Evolutionary conservation across 805 yeast species (phyloP), one percentile per base, ranked within the genome.

Genomic region (Clavispora asparagi): DNA sequence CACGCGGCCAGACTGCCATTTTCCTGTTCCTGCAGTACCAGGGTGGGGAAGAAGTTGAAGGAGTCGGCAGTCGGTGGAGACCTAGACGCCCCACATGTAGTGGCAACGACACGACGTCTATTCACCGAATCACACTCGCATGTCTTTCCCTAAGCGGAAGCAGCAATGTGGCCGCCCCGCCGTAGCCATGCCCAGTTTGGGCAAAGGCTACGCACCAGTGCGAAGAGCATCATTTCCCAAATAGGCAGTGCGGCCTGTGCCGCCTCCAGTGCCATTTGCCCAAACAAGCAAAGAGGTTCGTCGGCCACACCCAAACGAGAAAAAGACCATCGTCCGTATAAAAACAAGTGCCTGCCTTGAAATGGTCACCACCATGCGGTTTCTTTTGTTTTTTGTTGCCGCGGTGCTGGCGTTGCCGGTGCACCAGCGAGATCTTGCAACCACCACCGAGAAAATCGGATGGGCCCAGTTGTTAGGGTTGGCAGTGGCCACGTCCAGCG

Each of bases 401-500:
- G 37, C 13, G 25, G 37, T 17, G 2, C 37, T 33, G 37, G 37
- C 37, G 25, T 16, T 33, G 37, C 37, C 37, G 37, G 37, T 33
- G 37, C 37, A 33, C 11, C 37, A 33, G 37, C 37, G 37, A 9
- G 37, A 33, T 11, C 17, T 33, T 33, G 37, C 37, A 32, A 47
- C 49, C 38, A 51, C 50, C 23, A 49, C 50, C 6, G 41, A 43
- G 17, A 42, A 40, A 14, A 27, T 49, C 12, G 53, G 53, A 32
- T 50, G 51, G 53, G 53, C 51, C 23, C 45, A 43, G 38, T 46
- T 50, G 8, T 47, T 50, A 10, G 53, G 51, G 3, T 40, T 43
- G 16, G 41, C 38, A 3, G 29, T 27, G 3, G 25, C 10, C 36
- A 29, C 46, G 16, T 23, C 42, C 17, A 39, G 30, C 9, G 26